phyloP scores from a whole-genome alignment of 2,329 filamentous ascomycete genomes.

The Fusarium coicis region DNA sequence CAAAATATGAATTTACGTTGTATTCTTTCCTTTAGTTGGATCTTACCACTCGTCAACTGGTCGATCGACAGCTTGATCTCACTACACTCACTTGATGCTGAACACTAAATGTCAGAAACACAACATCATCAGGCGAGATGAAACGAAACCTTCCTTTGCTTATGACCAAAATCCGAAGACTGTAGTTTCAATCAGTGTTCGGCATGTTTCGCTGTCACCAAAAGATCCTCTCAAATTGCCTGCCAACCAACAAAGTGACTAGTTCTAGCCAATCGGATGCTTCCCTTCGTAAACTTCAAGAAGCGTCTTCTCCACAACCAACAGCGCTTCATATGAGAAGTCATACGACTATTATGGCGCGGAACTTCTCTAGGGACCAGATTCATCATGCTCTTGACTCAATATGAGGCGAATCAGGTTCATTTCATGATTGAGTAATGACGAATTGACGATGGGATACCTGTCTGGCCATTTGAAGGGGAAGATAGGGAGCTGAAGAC shows the following conservation, averaged over 20 bases:
- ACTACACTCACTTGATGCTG: too few relatives aligned
- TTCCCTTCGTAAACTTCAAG: background rate
- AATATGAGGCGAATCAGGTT: accelerated
- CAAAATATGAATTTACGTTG: accelerated
- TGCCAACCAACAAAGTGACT: background rate
- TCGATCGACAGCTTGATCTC: background rate
- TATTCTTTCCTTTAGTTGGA: background rate
- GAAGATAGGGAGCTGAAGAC: background rate
- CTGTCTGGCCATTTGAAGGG: background rate
- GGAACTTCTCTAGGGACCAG: accelerated
- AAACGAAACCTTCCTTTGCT: accelerated
- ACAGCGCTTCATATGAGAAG: accelerated
- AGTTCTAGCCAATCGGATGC: background rate
- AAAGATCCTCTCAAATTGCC: accelerated
- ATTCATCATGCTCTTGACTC: background rate
- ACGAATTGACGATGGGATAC: accelerated
- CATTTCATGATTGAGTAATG: background rate
- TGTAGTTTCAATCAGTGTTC: accelerated
- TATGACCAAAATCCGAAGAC: accelerated
- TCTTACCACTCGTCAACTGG: background rate
- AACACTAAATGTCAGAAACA: accelerated
- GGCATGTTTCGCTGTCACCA: background rate
- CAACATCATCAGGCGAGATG: accelerated
- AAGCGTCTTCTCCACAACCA: background rate
- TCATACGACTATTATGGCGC: background rate